These are phyloP conservation scores for Monosporascus sp. DNA, from an alignment of 2,329 filamentous ascomycete genomes.

Conservation along the genomic window DNA sequence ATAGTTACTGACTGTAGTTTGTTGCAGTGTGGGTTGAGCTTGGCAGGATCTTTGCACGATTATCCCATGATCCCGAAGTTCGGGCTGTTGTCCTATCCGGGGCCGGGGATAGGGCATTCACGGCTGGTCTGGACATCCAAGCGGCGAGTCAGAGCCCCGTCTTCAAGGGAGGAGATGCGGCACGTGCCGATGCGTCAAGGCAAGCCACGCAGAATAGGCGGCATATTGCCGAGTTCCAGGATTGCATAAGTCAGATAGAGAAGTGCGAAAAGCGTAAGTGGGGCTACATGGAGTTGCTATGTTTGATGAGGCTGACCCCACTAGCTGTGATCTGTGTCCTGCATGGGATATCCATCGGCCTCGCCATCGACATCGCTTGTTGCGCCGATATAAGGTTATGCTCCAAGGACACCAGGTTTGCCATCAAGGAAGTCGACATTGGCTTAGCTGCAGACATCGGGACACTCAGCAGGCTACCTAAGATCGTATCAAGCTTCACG, in stretches of 20 bases:
- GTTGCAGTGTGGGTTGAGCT: slow-evolving; percentile 71
- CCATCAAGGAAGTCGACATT: slow-evolving; percentile 79
- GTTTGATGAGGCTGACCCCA: neutral
- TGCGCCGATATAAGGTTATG: slow-evolving; percentile 67
- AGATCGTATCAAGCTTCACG: slow-evolving; percentile 61
- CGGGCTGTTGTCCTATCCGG: slow-evolving; percentile 76
- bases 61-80: slow-evolving; percentile 67
- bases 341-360: slow-evolving; percentile 71
- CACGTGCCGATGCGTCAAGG: slow-evolving; percentile 53
- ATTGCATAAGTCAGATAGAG: slow-evolving; percentile 69
- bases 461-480: slow-evolving; percentile 67
- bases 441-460: slow-evolving; percentile 76
- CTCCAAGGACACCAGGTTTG: slow-evolving; percentile 53
- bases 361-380: slow-evolving; percentile 69
- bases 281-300: neutral
- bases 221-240: slow-evolving; percentile 75
- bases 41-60: slow-evolving; percentile 61
- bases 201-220: slow-evolving; percentile 56
- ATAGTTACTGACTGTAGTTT: too few species aligned
- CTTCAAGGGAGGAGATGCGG: slow-evolving; percentile 26
- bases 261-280: slow-evolving; percentile 78
- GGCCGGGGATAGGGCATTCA: slow-evolving; percentile 79
- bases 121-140: slow-evolving; percentile 76
- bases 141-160: slow-evolving; percentile 53
- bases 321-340: slow-evolving; percentile 74